Evolutionary conservation across 345 rosid species (phyloP).

Genomic region (Hibiscus tridactylites): DNA sequence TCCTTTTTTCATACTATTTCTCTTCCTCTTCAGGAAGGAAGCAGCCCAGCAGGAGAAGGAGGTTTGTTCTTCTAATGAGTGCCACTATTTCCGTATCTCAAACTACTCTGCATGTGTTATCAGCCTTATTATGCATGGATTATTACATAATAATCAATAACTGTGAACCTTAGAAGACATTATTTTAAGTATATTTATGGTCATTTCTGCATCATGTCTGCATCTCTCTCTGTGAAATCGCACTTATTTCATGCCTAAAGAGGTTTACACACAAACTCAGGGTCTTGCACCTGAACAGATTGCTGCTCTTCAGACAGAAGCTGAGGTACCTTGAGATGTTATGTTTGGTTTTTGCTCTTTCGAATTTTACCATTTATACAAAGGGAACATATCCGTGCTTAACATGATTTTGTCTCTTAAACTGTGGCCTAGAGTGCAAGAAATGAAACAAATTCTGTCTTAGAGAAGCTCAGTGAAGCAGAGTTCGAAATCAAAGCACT

Average conservation of each 20-base stretch:
- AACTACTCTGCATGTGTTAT: background rate
- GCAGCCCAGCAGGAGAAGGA: conserved; percentile 86
- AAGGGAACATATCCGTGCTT: background rate
- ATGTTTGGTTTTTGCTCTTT: background rate
- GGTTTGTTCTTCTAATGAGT: conserved; percentile 38
- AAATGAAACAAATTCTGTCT: conserved; percentile 54
- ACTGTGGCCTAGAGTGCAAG: conserved; percentile 47
- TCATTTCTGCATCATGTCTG: no score
- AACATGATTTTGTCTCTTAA: background rate
- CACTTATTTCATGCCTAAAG: no score
- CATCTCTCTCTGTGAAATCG: no score
- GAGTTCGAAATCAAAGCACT: no score
- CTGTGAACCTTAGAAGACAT: background rate
- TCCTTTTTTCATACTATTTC: conserved; percentile 12
- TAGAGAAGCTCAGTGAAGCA: no score
- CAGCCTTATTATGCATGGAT: no score
- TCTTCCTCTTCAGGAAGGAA: conserved; percentile 62
- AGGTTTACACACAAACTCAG: no score
- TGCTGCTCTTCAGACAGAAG: no score
- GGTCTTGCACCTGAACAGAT: no score
- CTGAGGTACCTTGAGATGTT: no score
- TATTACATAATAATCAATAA: background rate
- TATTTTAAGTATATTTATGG: background rate
- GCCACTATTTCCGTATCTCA: background rate
- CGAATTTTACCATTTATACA: background rate